A percentile compares a stretch with the other conserved stretches of the same genome.
Evolutionary conservation across 176 grass and related monocot species (phyloP).

Genomic region (Avena atlantica): DNA sequence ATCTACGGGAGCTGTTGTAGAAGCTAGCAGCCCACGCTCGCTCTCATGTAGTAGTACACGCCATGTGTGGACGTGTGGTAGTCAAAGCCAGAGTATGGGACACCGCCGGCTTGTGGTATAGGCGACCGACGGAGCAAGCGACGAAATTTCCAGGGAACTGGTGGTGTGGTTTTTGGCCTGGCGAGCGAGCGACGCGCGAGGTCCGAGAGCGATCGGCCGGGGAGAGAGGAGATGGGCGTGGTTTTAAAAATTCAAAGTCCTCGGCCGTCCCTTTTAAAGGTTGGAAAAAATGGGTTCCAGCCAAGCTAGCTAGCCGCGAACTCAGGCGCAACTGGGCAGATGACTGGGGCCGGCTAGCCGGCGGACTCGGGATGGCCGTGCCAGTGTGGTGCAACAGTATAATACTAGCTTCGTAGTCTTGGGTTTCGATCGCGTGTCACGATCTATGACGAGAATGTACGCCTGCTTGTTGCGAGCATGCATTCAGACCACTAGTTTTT

Average conservation of each 20-base stretch:
- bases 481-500: neutral
- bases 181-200: neutral
- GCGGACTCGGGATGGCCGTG: too few species aligned
- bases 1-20: neutral
- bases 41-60: neutral
- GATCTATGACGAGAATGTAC: too few species aligned
- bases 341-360: too few species aligned
- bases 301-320: neutral
- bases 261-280: conserved; percentile 43
- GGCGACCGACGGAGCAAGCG: neutral
- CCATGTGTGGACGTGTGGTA: neutral
- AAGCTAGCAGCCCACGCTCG: neutral
- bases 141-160: conserved; percentile 38
- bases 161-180: neutral
- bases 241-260: conserved; percentile 43
- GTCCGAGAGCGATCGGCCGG: too few species aligned
- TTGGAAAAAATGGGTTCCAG: neutral
- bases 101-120: neutral
- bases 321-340: too few species aligned
- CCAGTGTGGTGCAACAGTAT: too few species aligned
- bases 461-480: too few species aligned
- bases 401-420: too few species aligned
- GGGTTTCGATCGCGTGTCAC: neutral
- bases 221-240: neutral
- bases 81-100: conserved; percentile 7